Conservation (phyloP, 1,284 basidiomycete genomes). For the Coniophora puteana region DNA sequence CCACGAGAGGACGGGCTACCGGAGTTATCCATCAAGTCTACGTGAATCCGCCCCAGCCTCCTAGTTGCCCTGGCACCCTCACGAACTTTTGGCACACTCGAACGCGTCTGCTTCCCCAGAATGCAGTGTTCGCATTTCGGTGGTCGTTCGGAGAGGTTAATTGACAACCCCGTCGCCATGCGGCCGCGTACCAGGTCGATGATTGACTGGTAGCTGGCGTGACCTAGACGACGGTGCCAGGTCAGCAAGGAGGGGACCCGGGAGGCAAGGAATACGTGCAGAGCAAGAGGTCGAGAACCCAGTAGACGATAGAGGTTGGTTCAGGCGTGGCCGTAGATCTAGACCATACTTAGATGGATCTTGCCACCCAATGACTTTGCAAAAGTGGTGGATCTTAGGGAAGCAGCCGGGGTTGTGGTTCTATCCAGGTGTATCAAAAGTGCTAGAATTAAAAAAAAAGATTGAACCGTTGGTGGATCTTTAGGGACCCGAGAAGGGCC, state of each 20-base stretch:
- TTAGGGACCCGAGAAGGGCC: too few relatives aligned
- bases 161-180: slow-evolving; percentile 7
- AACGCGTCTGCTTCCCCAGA: slow-evolving; percentile 9
- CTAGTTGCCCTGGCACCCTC: slow-evolving; percentile 1
- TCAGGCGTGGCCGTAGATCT: too few relatives aligned
- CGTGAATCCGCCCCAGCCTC: slow-evolving; percentile 1
- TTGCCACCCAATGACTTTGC: too few relatives aligned
- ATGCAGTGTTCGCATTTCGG: slow-evolving; percentile 9
- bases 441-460: too few relatives aligned
- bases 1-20: slow-evolving; percentile 6
- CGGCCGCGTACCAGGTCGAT: not conserved
- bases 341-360: too few relatives aligned
- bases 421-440: too few relatives aligned
- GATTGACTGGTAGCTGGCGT: not conserved
- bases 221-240: slow-evolving; percentile 4
- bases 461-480: too few relatives aligned
- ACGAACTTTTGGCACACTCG: slow-evolving; percentile 2
- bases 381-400: too few relatives aligned
- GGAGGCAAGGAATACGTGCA: too few relatives aligned
- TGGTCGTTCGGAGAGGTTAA: slow-evolving; percentile 1
- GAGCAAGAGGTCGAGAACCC: too few relatives aligned
- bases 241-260: not conserved
- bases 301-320: too few relatives aligned
- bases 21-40: slow-evolving; percentile 6
- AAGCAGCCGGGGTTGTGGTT: too few relatives aligned